Conservation (phyloP, 148 eudicot species). For the Polygonum maritimum region DNA sequence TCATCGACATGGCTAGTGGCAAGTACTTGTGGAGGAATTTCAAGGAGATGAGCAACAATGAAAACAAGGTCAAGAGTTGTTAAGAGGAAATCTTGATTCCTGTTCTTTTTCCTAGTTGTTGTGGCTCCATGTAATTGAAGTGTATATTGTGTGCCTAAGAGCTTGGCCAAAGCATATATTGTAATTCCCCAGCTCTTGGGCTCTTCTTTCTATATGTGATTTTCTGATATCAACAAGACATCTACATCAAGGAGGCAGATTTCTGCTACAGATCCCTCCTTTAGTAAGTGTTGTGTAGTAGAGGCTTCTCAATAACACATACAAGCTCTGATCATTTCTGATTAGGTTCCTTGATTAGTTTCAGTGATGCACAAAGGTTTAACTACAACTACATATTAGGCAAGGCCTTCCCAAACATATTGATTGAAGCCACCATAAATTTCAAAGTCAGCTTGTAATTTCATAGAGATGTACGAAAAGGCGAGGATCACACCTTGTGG, state of each 20-base stretch:
- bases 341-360: too few relatives aligned
- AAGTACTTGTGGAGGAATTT: conserved; percentile 7
- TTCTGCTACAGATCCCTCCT: neutral
- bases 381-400: neutral
- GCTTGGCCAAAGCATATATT: neutral
- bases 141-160: neutral
- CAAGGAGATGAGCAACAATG: conserved; percentile 5
- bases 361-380: too few relatives aligned
- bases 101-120: too few relatives aligned
- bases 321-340: too few relatives aligned
- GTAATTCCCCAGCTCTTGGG: neutral
- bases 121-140: neutral
- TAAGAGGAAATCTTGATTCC: neutral
- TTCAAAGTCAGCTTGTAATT: too few relatives aligned
- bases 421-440: neutral
- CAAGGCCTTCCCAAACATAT: neutral
- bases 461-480: too few relatives aligned
- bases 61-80: conserved; percentile 2
- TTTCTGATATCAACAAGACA: neutral
- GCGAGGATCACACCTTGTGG: neutral
- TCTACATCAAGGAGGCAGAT: neutral
- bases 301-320: neutral
- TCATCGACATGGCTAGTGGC: conserved; percentile 12
- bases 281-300: neutral
- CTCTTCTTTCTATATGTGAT: neutral